A percentile compares a stretch with the other conserved stretches of the same genome.
Evolutionary conservation across 2,329 filamentous ascomycete genomes (phyloP).

Genomic region (Dothideomycetes sp.): DNA sequence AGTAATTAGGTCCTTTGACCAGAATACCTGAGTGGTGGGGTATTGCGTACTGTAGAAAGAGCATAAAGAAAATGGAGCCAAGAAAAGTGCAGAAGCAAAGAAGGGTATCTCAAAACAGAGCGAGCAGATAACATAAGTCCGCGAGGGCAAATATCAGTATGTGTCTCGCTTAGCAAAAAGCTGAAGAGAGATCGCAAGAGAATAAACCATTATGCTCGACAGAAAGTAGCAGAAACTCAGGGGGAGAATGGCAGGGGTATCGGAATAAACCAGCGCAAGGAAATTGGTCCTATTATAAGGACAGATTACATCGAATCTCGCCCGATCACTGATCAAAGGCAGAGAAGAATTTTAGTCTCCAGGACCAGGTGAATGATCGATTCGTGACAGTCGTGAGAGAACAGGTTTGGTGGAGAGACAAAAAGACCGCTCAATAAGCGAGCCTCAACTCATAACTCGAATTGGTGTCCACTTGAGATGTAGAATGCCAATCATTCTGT

Average conservation of each 20-base stretch:
- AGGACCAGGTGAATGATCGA: constrained; percentile 9
- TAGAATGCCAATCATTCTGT: constrained; percentile 39
- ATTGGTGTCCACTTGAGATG: constrained; percentile 35
- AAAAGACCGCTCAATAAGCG: constrained; percentile 34
- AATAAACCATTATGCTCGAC: constrained; percentile 4
- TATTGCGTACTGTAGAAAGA: too few species aligned
- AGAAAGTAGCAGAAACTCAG: background rate
- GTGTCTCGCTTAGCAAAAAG: background rate
- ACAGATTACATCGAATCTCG: constrained; percentile 10
- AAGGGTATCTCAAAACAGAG: constrained; percentile 13
- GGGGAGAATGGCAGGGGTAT: constrained; percentile 3
- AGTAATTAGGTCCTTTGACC: too few species aligned
- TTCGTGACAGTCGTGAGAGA: constrained; percentile 9
- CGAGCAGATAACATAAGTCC: constrained; percentile 2
- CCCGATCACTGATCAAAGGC: constrained; percentile 13
- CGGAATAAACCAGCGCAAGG: constrained; percentile 11
- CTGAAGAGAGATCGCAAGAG: background rate
- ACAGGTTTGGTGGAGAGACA: background rate
- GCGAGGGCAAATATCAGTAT: too few species aligned
- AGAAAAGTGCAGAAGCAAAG: constrained; percentile 1
- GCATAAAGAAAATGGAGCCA: background rate
- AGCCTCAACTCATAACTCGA: constrained; percentile 42
- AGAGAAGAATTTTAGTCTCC: constrained; percentile 10
- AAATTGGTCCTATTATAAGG: constrained; percentile 11
- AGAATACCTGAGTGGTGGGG: too few species aligned